Percentiles rank a stretch among this genome's conserved stretches.
phyloP scores from a whole-genome alignment of 306 rosid species.

The Cotoneaster glaucophyllus region DNA sequence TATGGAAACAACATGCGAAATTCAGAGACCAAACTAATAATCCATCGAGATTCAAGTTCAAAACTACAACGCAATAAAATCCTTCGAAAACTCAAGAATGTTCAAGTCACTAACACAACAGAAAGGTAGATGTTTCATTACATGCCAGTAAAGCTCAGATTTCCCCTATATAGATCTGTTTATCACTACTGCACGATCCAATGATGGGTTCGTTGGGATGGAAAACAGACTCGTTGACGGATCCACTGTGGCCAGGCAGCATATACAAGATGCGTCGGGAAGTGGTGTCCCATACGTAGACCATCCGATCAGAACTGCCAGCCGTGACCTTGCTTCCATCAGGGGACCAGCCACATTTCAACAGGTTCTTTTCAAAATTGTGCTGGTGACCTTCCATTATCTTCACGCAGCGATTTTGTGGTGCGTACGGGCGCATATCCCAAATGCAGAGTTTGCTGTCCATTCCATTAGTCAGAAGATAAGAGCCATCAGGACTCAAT shows the following conservation, averaged over 20 bases:
- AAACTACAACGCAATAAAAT: not conserved
- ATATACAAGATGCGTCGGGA: constrained; percentile 79
- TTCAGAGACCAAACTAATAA: too few relatives aligned
- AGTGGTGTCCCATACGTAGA: constrained; percentile 84
- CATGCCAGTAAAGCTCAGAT: constrained; percentile 33
- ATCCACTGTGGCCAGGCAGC: constrained; percentile 92
- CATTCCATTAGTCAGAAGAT: constrained; percentile 94
- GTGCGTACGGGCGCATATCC: constrained; percentile 99
- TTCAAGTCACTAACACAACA: not conserved
- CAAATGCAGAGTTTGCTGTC: constrained; percentile 91
- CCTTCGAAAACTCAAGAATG: not conserved
- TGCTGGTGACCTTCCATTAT: constrained; percentile 93
- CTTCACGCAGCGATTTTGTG: constrained; percentile 91
- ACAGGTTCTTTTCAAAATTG: constrained; percentile 79
- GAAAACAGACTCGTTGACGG: constrained; percentile 70
- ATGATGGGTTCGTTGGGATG: constrained; percentile 78
- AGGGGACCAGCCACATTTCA: constrained; percentile 86
- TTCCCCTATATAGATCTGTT: constrained; percentile 85
- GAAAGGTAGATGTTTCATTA: not conserved
- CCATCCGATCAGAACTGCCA: constrained; percentile 96
- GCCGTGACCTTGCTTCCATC: constrained; percentile 96
- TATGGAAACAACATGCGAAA: not conserved
- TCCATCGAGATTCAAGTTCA: not conserved
- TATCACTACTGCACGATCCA: constrained; percentile 89
- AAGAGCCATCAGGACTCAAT: constrained; percentile 97